These are phyloP conservation scores for Nemania bipapillata DNA, from an alignment of 2,329 filamentous ascomycete genomes.

Conservation along the genomic window DNA sequence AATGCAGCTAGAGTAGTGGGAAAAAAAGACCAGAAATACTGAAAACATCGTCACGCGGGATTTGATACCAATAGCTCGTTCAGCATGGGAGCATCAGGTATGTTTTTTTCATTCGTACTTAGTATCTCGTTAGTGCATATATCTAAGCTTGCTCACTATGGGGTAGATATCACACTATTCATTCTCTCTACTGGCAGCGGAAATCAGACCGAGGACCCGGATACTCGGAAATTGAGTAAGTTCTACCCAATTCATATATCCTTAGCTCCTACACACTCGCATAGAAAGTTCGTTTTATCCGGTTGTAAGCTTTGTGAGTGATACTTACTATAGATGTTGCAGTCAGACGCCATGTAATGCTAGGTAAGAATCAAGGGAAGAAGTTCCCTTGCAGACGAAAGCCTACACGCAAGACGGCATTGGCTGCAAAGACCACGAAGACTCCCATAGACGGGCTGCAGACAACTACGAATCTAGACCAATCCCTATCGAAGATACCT, in stretches of 20 bases:
- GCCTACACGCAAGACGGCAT: neutral
- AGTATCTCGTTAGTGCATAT: neutral
- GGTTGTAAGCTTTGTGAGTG: neutral
- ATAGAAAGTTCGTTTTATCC: no score
- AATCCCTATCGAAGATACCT: neutral
- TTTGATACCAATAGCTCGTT: neutral
- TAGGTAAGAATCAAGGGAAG: conserved; percentile 10
- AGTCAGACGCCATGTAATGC: conserved; percentile 11
- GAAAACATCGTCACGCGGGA: neutral
- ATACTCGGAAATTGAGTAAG: neutral
- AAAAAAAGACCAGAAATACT: neutral
- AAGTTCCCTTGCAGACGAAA: neutral
- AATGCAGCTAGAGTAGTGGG: no score
- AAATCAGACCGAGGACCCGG: neutral
- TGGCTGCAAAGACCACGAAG: neutral
- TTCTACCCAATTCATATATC: neutral
- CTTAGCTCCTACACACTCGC: no score
- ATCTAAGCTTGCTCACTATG: neutral
- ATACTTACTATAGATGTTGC: conserved; percentile 2
- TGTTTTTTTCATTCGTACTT: neutral
- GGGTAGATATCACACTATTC: neutral
- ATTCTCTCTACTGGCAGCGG: neutral
- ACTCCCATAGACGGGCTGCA: neutral
- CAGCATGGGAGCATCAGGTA: neutral
- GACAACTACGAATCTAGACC: neutral